Base-by-base conservation (phyloP, 768 basidiomycete species). In the Amanita polypyramis region DNA sequence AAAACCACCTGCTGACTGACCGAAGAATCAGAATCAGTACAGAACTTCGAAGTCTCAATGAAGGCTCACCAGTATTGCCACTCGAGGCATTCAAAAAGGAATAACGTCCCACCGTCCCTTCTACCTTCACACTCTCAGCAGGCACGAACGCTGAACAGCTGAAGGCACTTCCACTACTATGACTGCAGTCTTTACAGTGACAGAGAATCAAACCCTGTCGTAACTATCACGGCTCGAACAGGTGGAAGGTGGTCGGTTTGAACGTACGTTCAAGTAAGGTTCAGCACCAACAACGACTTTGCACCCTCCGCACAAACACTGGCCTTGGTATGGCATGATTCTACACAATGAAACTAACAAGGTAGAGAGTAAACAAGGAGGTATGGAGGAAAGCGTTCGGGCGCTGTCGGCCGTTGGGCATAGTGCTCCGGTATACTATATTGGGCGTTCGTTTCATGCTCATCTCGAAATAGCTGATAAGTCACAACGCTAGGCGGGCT, bases 121-220 rank as follows among this genome's bases (percentile, higher is more conserved):
- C 47, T 19, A 33, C 32, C 23, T 33, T 45, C 11, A 35, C 43
- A 4, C 7, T 35, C 14, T 45, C 43, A 9, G 15, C 25, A 19
- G 32, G 20, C 15, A 43, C 30, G 8, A 12, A 9, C 5, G 33
- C 39, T 4, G n/a, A 27, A 7, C 17, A 27, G 15, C 23, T 30
- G 19, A 32, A 49, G 7, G 47, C 38, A 7, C 20, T 17, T n/a
- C 47, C 47, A 14, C 9, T 40, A 30, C 21, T 17, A 17, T 3
- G 27, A 27, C 17, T 19, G 23, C 47, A 49, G 21, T 49, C 47
- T n/a, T 41, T 29, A 40, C 47, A 49, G 33, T 49, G 47, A 9
- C 47, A 49, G 10, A 49, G 12, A 38, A 35, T 29, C 23, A 39
- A 9, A 14, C 45, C 45, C 45, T 38, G 10, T 14, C 2, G 37